A percentile compares a stretch with the other conserved stretches of the same genome.
Evolutionary conservation across 192 early-diverging fungal species (phyloP).

Genomic region (Backusella sp.): DNA sequence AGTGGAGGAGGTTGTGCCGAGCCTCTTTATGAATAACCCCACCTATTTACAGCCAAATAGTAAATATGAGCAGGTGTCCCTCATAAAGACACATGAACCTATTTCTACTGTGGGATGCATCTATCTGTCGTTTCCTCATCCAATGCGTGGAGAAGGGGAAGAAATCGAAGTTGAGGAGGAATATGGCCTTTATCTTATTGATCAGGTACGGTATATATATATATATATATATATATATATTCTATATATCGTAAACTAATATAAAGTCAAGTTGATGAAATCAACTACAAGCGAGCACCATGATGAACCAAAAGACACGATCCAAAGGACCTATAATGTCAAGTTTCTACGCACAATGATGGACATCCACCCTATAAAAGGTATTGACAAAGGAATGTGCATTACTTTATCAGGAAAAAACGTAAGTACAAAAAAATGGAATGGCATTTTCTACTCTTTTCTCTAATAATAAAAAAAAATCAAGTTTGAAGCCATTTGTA

Average conservation of each 20-base stretch:
- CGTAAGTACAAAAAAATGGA: neutral
- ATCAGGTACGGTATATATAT: neutral
- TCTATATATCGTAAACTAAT: neutral
- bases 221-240: neutral
- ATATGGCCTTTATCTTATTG: neutral
- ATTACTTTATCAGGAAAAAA: constrained; percentile 4
- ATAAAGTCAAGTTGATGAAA: neutral
- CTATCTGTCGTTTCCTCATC: neutral
- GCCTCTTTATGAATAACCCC: neutral
- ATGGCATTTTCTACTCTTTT: too few species aligned
- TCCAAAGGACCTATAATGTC: neutral
- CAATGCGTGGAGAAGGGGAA: neutral
- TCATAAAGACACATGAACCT: neutral
- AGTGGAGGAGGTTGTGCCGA: neutral
- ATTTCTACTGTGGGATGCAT: neutral
- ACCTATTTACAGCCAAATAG: neutral
- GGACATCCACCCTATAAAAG: constrained; percentile 11
- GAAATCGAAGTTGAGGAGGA: neutral
- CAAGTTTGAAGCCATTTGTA: neutral
- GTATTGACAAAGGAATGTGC: neutral
- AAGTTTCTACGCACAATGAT: constrained; percentile 5
- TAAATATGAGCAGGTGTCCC: neutral
- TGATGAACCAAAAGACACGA: neutral
- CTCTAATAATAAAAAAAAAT: neutral
- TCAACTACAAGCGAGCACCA: neutral